Conservation (phyloP, 2,329 filamentous ascomycete species). For the Curvularia hawaiiensis region DNA sequence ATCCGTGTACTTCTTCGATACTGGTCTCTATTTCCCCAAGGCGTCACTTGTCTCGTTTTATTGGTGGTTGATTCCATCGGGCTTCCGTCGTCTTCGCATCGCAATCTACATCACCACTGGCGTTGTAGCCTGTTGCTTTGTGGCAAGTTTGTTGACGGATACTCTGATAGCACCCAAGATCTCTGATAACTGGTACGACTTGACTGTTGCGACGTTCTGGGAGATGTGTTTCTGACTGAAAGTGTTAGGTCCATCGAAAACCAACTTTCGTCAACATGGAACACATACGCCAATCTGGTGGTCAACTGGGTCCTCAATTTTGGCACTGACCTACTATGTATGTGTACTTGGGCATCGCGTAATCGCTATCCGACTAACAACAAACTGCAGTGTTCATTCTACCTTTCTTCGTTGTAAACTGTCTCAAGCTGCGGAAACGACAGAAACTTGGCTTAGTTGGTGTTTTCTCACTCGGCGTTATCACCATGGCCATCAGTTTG, state of each 20-base stretch:
- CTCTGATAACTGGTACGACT: conserved; percentile 28
- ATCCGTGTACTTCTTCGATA: conserved; percentile 29
- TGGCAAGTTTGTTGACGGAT: conserved; percentile 25
- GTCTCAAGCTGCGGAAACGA: conserved; percentile 28
- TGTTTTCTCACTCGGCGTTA: conserved; percentile 27
- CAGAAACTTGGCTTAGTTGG: conserved; percentile 31
- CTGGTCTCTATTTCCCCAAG: conserved; percentile 31
- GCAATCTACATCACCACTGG: conserved; percentile 19
- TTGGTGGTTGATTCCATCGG: conserved; percentile 32
- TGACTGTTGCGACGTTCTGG: not conserved
- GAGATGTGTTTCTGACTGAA: not conserved
- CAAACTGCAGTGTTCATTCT: conserved; percentile 23
- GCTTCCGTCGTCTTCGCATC: conserved; percentile 26
- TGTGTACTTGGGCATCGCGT: not conserved
- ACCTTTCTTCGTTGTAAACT: conserved; percentile 30
- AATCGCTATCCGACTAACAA: not conserved
- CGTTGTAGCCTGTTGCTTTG: conserved; percentile 13
- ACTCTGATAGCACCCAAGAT: conserved; percentile 17
- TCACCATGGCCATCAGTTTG: conserved; percentile 31
- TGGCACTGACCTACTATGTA: conserved; percentile 27
- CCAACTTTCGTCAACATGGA: conserved; percentile 28
- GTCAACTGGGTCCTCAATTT: conserved; percentile 28
- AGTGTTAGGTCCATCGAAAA: conserved; percentile 21
- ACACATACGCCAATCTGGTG: conserved; percentile 17
- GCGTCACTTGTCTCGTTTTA: conserved; percentile 28